phyloP scores from a whole-genome alignment of 495 filamentous ascomycete species.

The Penicillium pancosmium region DNA sequence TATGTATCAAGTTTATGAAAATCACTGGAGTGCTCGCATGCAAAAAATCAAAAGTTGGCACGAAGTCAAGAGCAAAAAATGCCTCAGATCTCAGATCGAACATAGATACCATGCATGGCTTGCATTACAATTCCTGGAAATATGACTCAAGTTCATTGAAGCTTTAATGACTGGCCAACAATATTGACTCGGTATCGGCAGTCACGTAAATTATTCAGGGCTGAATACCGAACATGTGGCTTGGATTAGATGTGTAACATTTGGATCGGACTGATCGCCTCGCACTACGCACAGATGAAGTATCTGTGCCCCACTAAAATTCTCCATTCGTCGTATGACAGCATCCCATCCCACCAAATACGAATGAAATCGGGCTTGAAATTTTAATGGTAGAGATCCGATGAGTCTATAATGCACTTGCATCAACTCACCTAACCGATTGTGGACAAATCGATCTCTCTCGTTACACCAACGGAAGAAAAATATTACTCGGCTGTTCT shows the following conservation, averaged over 20 bases:
- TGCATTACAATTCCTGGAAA: background rate
- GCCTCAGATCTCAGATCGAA: background rate
- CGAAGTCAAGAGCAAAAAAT: background rate
- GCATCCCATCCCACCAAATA: background rate
- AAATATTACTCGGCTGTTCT: background rate
- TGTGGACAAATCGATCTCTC: background rate
- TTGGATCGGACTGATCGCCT: slow-evolving; percentile 4
- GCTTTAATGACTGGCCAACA: background rate
- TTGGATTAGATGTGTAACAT: slow-evolving; percentile 2
- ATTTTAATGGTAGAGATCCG: background rate
- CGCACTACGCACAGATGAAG: background rate
- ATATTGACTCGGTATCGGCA: background rate
- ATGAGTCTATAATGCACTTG: background rate
- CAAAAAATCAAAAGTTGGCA: background rate
- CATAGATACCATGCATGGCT: background rate
- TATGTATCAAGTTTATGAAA: background rate
- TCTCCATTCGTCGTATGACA: background rate
- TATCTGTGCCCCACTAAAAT: background rate
- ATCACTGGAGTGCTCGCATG: background rate
- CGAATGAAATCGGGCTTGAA: background rate
- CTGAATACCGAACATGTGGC: slow-evolving; percentile 2
- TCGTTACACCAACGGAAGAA: background rate
- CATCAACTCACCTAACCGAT: background rate
- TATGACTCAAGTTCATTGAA: background rate
- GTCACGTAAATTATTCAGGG: background rate